phyloP scores from a whole-genome alignment of 2,329 filamentous ascomycete genomes.

The Aspergillus clavatus region DNA sequence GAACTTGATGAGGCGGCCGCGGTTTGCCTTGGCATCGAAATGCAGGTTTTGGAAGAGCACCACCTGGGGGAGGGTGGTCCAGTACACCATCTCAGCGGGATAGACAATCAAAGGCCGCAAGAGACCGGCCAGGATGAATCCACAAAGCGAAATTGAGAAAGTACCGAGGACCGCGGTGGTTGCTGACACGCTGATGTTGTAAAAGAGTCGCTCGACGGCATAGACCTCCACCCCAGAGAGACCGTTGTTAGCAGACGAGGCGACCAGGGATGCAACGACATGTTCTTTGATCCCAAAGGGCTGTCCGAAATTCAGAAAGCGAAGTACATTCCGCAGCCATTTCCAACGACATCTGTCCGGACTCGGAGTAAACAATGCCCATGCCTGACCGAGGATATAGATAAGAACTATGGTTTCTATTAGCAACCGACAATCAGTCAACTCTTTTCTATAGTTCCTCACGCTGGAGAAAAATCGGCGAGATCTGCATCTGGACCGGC shows the following conservation, averaged over 20 bases:
- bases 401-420: slow-evolving; percentile 10
- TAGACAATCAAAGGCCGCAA: slow-evolving; percentile 30
- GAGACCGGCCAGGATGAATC: slow-evolving; percentile 26
- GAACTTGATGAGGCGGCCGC: slow-evolving; percentile 27
- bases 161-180: slow-evolving; percentile 24
- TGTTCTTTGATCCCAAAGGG: slow-evolving; percentile 17
- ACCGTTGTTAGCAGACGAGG: slow-evolving; percentile 19
- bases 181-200: slow-evolving; percentile 17
- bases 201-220: slow-evolving; percentile 18
- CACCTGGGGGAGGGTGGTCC: slow-evolving; percentile 29
- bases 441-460: background rate
- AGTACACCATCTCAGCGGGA: slow-evolving; percentile 33
- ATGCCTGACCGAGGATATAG: slow-evolving; percentile 15
- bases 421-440: background rate
- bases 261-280: slow-evolving; percentile 16
- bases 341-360: slow-evolving; percentile 12
- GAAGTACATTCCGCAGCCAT: slow-evolving; percentile 14
- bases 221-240: slow-evolving; percentile 16
- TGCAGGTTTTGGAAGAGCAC: slow-evolving; percentile 34
- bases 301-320: slow-evolving; percentile 20
- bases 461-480: slow-evolving; percentile 18
- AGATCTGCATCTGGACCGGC: slow-evolving; percentile 15
- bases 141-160: slow-evolving; percentile 28
- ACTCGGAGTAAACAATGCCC: slow-evolving; percentile 13
- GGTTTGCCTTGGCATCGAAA: slow-evolving; percentile 25